phyloP scores from a whole-genome alignment of 768 basidiomycete species.

The Mycena albidolilacea region DNA sequence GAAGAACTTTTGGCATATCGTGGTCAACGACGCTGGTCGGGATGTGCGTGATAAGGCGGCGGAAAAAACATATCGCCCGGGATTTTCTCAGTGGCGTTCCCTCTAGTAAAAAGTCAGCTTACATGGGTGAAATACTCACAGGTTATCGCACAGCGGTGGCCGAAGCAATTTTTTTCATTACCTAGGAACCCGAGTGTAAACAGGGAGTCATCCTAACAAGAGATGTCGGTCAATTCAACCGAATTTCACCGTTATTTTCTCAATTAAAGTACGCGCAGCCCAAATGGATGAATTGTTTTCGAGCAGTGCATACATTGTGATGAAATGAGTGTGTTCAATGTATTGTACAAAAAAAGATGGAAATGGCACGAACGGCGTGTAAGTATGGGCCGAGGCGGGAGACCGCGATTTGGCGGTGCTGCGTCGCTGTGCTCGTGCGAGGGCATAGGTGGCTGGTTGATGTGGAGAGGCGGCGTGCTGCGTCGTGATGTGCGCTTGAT shows the following conservation, averaged over 20 bases:
- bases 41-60: background rate
- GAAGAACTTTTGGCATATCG: background rate
- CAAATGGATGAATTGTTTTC: background rate
- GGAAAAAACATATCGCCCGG: background rate
- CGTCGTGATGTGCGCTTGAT: no score
- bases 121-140: background rate
- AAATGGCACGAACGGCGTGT: background rate
- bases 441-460: no score
- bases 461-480: no score
- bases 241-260: background rate
- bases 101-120: background rate
- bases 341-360: background rate
- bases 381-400: no score
- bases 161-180: background rate
- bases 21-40: background rate
- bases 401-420: no score
- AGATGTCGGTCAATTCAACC: background rate
- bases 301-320: background rate
- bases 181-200: background rate
- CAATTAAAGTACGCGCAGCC: background rate
- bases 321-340: background rate
- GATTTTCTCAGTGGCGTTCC: background rate
- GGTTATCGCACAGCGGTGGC: background rate
- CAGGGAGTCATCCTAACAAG: background rate
- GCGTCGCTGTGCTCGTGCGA: no score